Base-by-base conservation (phyloP, 345 rosid genomes). In the Lenwebbia sp. region DNA sequence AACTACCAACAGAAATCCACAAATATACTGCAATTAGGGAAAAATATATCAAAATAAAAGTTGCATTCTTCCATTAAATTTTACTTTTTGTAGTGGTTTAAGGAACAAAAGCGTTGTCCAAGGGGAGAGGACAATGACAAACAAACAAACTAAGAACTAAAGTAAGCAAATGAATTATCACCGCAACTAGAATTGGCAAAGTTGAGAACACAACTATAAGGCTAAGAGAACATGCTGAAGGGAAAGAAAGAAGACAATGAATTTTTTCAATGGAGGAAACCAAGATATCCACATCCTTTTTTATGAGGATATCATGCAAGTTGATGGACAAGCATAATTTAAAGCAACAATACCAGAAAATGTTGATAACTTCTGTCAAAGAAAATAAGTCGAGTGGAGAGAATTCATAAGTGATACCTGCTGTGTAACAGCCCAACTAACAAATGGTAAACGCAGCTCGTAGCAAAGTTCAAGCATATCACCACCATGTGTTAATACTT, bases 391-490 rank as follows among this genome's bases (percentile, higher is more conserved):
- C 3, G 12, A 70, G 41, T 0, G 23, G 25, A 70, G 78, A 25
- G 78, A 70, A 70, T 70, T 70, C 78, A 17, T 70, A 70, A 65
- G 76, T 6, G 28, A 26, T 89, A 97, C 98, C 99, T 95, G 98
- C 78, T 92, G 93, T 84, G 60, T 89, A 76, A 90, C 88, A 50
- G 92, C 91, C 99, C 98, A 97, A 83, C 88, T 89, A 88, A 91
- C 94, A 91, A 95, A 97, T 83, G 98, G 98, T 88, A 93, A 87
- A 55, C 99, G 98, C 86, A 97, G 90, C 92, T 97, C 99, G 83
- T 92, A 92, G 90, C 98, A 93, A 90, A 97, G 96, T 88, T 95
- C 99, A 88, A 97, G 93, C 91, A 97, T 90, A 89, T 97, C 97
- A 86, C 99, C 99, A 86, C 98, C 99, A 86, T 88, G 93, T 84